phyloP scores from a whole-genome alignment of 768 basidiomycete genomes.

The Thelephora aurantiotincta region DNA sequence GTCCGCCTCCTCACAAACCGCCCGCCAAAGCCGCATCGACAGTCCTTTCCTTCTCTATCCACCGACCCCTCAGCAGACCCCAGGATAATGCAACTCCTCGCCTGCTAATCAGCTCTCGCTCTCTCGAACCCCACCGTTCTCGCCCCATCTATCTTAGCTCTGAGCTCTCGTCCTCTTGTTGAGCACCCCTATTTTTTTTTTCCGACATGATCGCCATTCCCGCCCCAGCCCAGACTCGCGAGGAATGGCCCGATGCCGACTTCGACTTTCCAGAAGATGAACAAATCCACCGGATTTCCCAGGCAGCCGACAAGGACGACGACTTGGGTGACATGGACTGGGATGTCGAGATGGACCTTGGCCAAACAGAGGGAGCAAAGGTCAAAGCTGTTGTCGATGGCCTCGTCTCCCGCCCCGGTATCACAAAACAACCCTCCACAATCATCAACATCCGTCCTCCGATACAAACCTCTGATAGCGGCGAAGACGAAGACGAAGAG shows the following conservation, averaged over 20 bases:
- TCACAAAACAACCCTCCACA: conserved; percentile 19
- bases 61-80: background rate
- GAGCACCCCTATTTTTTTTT: conserved; percentile 10
- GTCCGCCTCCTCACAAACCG: conserved; percentile 1
- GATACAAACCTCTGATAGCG: conserved; percentile 28
- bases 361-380: conserved; percentile 38
- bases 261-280: conserved; percentile 74
- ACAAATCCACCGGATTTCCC: conserved; percentile 42
- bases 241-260: conserved; percentile 83
- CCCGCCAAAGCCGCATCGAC: conserved; percentile 1
- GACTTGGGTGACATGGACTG: conserved; percentile 47
- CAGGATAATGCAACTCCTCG: background rate
- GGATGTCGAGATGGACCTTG: conserved; percentile 67
- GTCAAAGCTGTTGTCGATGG: conserved; percentile 23
- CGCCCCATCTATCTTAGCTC: conserved; percentile 10
- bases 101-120: conserved; percentile 5
- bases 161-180: conserved; percentile 9
- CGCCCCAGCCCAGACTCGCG: conserved; percentile 39
- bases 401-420: conserved; percentile 25
- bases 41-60: background rate
- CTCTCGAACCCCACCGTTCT: conserved; percentile 8
- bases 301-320: conserved; percentile 49
- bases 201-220: conserved; percentile 42
- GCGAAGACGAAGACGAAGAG: conserved; percentile 63
- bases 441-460: conserved; percentile 59